These are phyloP conservation scores for Ophioceras dolichostomum DNA, from an alignment of 2,329 filamentous ascomycete genomes.

Conservation along the genomic window DNA sequence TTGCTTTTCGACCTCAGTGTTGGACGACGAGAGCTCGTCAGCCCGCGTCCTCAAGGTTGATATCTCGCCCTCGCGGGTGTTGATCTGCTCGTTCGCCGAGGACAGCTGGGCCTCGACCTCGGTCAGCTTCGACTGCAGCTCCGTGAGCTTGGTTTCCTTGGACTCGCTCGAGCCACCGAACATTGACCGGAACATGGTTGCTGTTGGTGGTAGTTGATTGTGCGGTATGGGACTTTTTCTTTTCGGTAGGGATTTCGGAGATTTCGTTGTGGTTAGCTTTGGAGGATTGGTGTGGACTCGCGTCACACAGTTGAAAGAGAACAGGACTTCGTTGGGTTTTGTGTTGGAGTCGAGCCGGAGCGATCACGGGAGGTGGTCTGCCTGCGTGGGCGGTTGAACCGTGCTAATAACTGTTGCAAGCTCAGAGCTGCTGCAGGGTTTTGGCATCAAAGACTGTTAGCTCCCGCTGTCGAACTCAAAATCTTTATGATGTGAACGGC, in stretches of 20 bases:
- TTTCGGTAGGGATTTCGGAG: background rate
- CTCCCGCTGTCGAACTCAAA: too few species aligned
- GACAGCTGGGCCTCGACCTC: conserved; percentile 1
- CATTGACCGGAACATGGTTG: background rate
- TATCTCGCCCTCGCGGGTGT: conserved; percentile 2
- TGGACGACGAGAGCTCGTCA: conserved; percentile 3
- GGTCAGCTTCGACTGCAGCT: conserved; percentile 2
- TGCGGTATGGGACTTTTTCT: background rate
- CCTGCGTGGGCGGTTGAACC: too few species aligned
- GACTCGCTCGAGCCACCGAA: background rate
- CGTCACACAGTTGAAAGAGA: background rate
- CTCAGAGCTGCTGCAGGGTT: too few species aligned
- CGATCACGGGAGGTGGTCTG: background rate
- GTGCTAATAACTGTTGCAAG: too few species aligned
- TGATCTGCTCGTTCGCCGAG: background rate
- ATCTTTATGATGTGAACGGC: too few species aligned
- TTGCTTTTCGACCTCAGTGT: background rate
- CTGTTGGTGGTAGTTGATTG: background rate
- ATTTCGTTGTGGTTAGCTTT: background rate
- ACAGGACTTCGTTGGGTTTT: background rate
- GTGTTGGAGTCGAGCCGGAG: background rate
- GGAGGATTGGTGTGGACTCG: background rate
- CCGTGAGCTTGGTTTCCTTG: background rate
- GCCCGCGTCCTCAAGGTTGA: background rate
- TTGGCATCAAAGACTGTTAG: too few species aligned